Evolutionary conservation across 495 filamentous ascomycete species (phyloP), one percentile per base, ranked within the genome.

Genomic region (Penicillium arizonense): DNA sequence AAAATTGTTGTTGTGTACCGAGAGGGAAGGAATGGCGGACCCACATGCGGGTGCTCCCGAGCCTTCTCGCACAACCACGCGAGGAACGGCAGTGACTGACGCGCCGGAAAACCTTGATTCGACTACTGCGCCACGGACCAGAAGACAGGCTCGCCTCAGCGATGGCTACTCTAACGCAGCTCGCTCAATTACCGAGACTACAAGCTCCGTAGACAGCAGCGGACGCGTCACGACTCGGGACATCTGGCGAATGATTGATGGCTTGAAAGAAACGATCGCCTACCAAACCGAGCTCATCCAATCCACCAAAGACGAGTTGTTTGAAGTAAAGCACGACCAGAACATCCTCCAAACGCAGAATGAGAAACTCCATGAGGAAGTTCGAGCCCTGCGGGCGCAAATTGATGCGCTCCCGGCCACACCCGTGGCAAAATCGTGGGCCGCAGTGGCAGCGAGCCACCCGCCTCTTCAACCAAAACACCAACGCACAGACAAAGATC

Each of bases 401-500:
- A 21, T 50, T 13, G 47, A 50, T 3, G 14, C 37, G 10, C 9
- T 10, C 9, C 1, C 30, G 35, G 1, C 8, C 12, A 13, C 44
- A 24, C 30, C 44, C 28, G 23, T 1, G 28, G 8, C 30, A 3
- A 46, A 32, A 46, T 20, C 44, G 5, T 46, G 44, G 44, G 28
- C 44, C 16, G 28, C 30, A 8, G 23, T 24, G 23, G 23, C 23
- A 24, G 23, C 23, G 3, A 24, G 5, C 23, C 23, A 24, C 23
- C 23, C 23, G 23, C 23, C 23, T 24, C 23, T 24, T 2, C 23
- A 24, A 24, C 23, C 23, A 24, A 47, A 14, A 37, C 30, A 28
- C 49, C 44, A 26, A 57, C 30, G 42, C 30, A 28, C 54, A n/a
- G 50, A 53, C 33, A 58, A 37, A 40, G 44, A 53, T 2, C 38